Evolutionary conservation across 352 stramenopile species (phyloP).

Genomic region (Phytophthora foliorum): DNA sequence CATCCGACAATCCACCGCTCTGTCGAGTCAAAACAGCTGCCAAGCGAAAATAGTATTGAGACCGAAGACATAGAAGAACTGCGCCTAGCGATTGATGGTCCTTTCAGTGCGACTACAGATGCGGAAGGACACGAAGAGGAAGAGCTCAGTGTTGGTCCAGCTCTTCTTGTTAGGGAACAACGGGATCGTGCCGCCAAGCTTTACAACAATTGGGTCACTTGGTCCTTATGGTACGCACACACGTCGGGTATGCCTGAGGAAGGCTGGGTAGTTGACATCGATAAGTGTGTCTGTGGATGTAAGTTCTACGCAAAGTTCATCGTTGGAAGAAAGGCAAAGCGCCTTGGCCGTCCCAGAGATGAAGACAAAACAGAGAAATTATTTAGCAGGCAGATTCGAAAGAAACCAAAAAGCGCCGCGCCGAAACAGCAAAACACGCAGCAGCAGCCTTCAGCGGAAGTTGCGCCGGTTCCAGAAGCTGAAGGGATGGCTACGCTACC

Average conservation of each 20-base stretch:
- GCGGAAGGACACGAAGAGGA: background rate
- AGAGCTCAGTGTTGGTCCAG: background rate
- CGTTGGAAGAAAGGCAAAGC: constrained; percentile 7
- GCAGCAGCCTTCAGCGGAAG: too few species aligned
- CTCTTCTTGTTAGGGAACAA: constrained; percentile 6
- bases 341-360: background rate
- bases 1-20: background rate
- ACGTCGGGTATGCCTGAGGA: background rate
- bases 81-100: background rate
- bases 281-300: constrained; percentile 12
- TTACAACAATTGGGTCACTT: constrained; percentile 16
- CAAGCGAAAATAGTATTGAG: background rate
- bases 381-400: constrained; percentile 4
- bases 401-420: too few species aligned
- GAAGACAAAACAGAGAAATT: constrained; percentile 10
- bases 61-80: constrained; percentile 3
- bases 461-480: too few species aligned
- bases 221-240: constrained; percentile 15
- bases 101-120: background rate
- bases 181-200: constrained; percentile 2
- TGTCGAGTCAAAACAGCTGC: constrained; percentile 18
- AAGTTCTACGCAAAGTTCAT: constrained; percentile 16
- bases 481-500: too few species aligned
- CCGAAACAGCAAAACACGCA: too few species aligned
- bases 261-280: constrained; percentile 15